These are phyloP conservation scores for Spathaspora sp. DNA, from an alignment of 1,139 yeast species.

Conservation along the genomic window DNA sequence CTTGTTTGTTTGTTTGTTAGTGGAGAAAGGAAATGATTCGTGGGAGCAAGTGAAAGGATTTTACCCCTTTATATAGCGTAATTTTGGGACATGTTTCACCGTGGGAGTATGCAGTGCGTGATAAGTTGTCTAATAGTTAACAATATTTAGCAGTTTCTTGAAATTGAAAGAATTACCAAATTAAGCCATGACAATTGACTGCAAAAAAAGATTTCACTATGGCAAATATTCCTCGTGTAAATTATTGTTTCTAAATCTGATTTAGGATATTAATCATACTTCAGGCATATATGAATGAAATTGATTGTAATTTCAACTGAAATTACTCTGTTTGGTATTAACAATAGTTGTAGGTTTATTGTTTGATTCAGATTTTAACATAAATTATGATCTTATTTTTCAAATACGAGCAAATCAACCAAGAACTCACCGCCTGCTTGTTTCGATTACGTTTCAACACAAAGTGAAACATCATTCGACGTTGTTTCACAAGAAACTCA, in stretches of 20 bases:
- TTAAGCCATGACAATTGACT: constrained; percentile 2
- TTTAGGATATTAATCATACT: background rate
- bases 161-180: background rate
- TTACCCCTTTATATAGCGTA: background rate
- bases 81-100: background rate
- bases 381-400: too few species aligned
- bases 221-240: background rate
- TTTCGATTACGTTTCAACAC: background rate
- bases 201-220: background rate
- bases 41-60: too few species aligned
- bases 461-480: background rate
- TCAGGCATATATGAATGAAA: background rate
- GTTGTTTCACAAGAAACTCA: background rate
- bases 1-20: background rate
- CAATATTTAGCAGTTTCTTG: background rate
- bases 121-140: too few species aligned
- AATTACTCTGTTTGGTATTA: background rate
- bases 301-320: background rate
- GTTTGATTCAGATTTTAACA: background rate
- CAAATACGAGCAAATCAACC: background rate
- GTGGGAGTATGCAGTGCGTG: too few species aligned
- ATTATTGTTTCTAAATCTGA: background rate
- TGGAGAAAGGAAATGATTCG: background rate
- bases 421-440: background rate
- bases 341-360: background rate